Conservation (phyloP, 306 rosid species). For the Quercus gilva region DNA sequence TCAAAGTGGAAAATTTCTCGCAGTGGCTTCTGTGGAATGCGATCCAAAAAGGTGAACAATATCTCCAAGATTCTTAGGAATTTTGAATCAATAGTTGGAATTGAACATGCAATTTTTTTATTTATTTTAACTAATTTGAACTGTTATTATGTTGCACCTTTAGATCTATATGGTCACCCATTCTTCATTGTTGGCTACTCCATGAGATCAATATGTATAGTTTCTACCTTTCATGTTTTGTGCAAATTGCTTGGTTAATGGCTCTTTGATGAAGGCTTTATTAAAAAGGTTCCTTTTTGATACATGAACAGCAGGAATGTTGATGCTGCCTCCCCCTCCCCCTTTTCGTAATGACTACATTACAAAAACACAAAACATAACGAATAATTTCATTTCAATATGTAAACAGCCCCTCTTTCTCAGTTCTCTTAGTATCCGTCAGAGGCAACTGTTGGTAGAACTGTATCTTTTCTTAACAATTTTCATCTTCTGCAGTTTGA, state of each 20-base stretch:
- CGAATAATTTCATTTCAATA: background rate
- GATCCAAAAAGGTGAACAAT: conserved; percentile 71
- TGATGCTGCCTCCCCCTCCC: background rate
- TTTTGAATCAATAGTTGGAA: background rate
- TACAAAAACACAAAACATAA: background rate
- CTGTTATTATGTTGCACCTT: background rate
- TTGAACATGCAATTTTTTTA: background rate
- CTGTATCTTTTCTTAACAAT: background rate
- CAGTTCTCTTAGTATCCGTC: background rate
- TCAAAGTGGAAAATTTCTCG: conserved; percentile 68
- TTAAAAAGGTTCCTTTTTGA: background rate
- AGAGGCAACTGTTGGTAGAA: background rate
- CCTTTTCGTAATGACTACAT: background rate
- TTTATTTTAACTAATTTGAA: background rate
- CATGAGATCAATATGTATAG: background rate
- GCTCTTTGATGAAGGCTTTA: conserved; percentile 2
- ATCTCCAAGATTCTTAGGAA: conserved; percentile 2
- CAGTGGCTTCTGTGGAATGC: conserved; percentile 95
- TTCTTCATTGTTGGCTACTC: background rate
- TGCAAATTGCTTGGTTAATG: background rate
- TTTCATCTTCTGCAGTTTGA: conserved; percentile 54
- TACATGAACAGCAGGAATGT: background rate
- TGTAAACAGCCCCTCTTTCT: background rate
- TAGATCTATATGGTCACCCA: background rate
- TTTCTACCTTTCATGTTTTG: background rate